These are phyloP conservation scores for Pseudozyma sp. DNA, from an alignment of 1,284 basidiomycete species.

Conservation along the genomic window DNA sequence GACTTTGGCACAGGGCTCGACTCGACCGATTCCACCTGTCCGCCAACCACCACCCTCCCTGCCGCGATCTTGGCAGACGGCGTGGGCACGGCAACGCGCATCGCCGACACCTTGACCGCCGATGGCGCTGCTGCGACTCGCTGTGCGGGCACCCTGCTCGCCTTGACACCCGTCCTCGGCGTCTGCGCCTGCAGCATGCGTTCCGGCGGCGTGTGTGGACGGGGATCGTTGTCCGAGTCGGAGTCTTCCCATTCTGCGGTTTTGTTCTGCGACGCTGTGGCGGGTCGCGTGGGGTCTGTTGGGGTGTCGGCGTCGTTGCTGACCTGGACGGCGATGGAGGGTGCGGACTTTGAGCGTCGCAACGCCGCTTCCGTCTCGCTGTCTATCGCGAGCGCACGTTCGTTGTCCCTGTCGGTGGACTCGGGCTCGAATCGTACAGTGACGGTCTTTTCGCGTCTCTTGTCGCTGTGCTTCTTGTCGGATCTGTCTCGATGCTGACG, in stretches of 20 bases:
- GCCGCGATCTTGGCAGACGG: conserved; percentile 36
- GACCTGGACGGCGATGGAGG: conserved; percentile 20
- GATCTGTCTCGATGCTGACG: conserved; percentile 15
- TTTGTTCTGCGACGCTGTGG: neutral
- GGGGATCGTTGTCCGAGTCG: conserved; percentile 1
- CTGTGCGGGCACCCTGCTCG: conserved; percentile 38
- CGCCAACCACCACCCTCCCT: neutral
- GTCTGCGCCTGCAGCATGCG: conserved; percentile 22
- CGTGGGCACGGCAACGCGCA: conserved; percentile 26
- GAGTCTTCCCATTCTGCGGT: conserved; percentile 6
- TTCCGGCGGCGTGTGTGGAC: conserved; percentile 21
- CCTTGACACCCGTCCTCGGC: conserved; percentile 30
- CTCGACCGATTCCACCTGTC: conserved; percentile 1
- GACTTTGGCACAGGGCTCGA: conserved; percentile 23
- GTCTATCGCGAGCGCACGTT: neutral
- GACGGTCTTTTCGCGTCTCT: conserved; percentile 37
- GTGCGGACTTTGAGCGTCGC: conserved; percentile 26
- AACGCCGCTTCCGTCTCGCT: conserved; percentile 5
- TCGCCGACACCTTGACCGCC: conserved; percentile 34
- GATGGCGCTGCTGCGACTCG: conserved; percentile 17
- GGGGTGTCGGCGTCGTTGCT: neutral
- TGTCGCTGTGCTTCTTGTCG: conserved; percentile 25
- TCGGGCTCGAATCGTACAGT: conserved; percentile 36
- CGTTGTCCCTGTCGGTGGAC: neutral
- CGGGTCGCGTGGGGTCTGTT: neutral